A percentile compares a stretch with the other conserved stretches of the same genome.
Evolutionary conservation across 176 grass and related monocot genomes (phyloP).

Genomic region (Metroxylon sagu): DNA sequence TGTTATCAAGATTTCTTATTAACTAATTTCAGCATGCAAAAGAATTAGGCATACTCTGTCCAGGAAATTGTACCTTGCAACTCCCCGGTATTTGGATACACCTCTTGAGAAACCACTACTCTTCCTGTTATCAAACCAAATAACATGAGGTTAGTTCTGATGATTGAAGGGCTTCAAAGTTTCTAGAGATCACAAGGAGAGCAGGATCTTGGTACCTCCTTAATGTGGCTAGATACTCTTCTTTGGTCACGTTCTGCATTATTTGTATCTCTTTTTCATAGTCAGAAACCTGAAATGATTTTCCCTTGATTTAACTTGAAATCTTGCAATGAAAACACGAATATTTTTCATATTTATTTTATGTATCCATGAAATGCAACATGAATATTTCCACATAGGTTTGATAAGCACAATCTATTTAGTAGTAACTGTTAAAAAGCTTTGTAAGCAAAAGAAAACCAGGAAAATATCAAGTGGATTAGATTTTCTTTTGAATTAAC

Average conservation of each 20-base stretch:
- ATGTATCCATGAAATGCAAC: no score
- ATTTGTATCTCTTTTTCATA: conserved; percentile 35
- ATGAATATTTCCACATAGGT: no score
- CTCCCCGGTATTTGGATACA: conserved; percentile 66
- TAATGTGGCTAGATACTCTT: conserved; percentile 50
- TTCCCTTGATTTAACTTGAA: neutral
- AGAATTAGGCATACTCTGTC: neutral
- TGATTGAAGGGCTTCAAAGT: neutral
- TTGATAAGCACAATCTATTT: no score
- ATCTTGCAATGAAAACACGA: neutral
- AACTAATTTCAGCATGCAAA: no score
- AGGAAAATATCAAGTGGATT: no score
- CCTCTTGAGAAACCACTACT: conserved; percentile 78
- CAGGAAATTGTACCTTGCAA: conserved; percentile 37
- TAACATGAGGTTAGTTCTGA: neutral
- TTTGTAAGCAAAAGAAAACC: no score
- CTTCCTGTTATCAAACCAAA: conserved; percentile 26
- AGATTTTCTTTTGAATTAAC: no score
- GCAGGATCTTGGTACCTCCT: conserved; percentile 27
- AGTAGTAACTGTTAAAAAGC: no score
- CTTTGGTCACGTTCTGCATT: conserved; percentile 52
- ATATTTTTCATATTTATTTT: no score
- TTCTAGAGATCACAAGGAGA: neutral
- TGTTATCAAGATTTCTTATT: no score
- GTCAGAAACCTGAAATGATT: neutral